Base-by-base conservation (phyloP, 208 protist genomes). In the Vickermania spadyakhi region DNA sequence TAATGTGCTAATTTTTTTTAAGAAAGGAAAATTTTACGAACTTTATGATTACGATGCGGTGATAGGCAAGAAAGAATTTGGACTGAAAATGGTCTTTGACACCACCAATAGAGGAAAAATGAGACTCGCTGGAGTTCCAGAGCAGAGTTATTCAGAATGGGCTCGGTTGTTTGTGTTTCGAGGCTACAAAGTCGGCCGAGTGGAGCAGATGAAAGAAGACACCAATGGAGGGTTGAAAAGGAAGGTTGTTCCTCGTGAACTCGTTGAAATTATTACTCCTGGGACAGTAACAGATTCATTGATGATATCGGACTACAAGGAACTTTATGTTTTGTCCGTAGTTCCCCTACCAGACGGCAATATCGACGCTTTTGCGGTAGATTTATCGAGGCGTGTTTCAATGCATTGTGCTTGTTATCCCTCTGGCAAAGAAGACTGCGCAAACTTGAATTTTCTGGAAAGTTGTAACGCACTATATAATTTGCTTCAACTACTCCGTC, bases 1-100 rank as follows among this genome's bases (percentile, higher is more conserved):
- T 74, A 94, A 98, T 63, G 79, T 91, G 11, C 27, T 98, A 7
- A 71, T 98, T 21, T 97, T 98, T 42, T 98, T 97, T 70, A 98
- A 98, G 66, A 98, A 98, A 70, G 96, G 93, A 22, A 96, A 94
- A 55, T 98, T 97, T 75, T 98, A 98, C 77, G 95, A 98, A 62
- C 68, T 98, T 0, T 98, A 97, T 64, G 96, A 97, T 65, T 70
- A 78, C 42, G 96, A 98, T 60, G 94, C 94, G 0, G 87, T 93
- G 3, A 91, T 97, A 51, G 93, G 77, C 0, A 77, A 88, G 36
- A 72, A 80, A 5, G 88, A 97, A 58, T 97, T 98, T 67, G 94
- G 94, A n/a, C 68, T 97, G 28, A 97, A 96, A 66, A 79, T 97
- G 64, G 89, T 95, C 3, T 79, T 94, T 58, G 78, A 89, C 54